Base-by-base conservation (phyloP, 176 grass and related monocot genomes). In the Bolboschoenus planiculmis region DNA sequence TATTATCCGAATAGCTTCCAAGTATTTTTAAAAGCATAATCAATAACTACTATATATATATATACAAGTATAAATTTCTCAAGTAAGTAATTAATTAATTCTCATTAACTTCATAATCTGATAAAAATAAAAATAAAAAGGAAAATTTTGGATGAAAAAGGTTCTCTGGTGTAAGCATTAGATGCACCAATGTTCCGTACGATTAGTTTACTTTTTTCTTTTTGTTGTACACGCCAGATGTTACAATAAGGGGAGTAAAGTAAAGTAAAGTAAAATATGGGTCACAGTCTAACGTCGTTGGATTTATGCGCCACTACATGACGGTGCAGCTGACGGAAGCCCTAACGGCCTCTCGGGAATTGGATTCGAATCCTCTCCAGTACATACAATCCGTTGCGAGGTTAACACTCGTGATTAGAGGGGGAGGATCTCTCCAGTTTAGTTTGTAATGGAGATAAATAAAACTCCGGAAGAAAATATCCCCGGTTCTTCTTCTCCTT, bases 281-380 rank as follows among this genome's bases (percentile, higher is more conserved):
- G 26, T 58, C 33, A 1, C 4, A 8, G 15, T 55, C 29, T 80
- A 80, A 80, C 78, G 78, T 3, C 78, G 78, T 80, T 80, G 44
- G 78, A 80, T 80, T n/a, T n/a, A 53, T 51, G 78, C 55, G 53
- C 78, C 78, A 80, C 78, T 37, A n/a, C 44, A 2, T 81, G 60
- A 81, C 55, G 78, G 78, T 10, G 18, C 4, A 35, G 55, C 5
- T 81, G 78, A 81, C 78, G 78, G 55, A 33, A 81, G 55, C 78
- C 78, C 58, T 82, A 82, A 82, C 79, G 58, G 39, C 79, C 79
- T 65, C 40, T 46, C 48, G 79, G 53, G 16, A 82, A 46, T 61
- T 37, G 57, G 0, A 31, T 16, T 51, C 23, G 16, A 7, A 14
- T 46, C 79, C 0, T 62, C 57, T 65, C 79, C 56, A 34, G 39